Base-by-base conservation (phyloP, 2,329 filamentous ascomycete species). In the Talaromyces atroroseus region DNA sequence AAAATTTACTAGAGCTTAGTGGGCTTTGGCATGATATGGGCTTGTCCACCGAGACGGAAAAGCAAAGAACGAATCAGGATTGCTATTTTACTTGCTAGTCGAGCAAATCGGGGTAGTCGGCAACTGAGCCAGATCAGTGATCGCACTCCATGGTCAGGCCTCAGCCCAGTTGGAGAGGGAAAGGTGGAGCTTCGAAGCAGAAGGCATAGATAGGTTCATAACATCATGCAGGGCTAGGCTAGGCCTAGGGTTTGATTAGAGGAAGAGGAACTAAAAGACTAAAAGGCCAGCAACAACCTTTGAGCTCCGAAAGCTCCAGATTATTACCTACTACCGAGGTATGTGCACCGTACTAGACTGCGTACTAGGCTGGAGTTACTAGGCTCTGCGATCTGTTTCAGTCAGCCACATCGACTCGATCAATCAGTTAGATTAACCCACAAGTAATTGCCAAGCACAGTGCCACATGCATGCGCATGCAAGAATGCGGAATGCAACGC, bases 371-470 rank as follows among this genome's bases (percentile, higher is more conserved):
- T n/a, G n/a, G n/a, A n/a, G n/a, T n/a, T 29, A 8, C 38, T 42
- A 20, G 38, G 18, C n/a, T 21, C 8, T 44, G 18, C 18, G 12
- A 34, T 48, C 23, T 47, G 18, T 36, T 23, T 54, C 52, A 54
- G 52, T 54, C 52, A 54, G 52, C 52, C 45, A 54, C 52, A 34
- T 32, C 44, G 34, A 46, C 52, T 54, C n/a, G 45, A 54, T 49
- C 52, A n/a, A 48, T 7, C 14, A 16, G 5, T 16, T 36, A 36
- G n/a, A 36, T 36, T 36, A 36, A 36, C 32, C 32, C 32, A 36
- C 5, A 29, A 11, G 26, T 11, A 3, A 32, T 36, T 36, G 32
- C 32, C 14, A 36, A 36, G 2, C 32, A 16, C 29, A 14, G 32
- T 36, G 32, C 29, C 32, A 36, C 32, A 16, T 36, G 26, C 26